Conservation (phyloP, 257 asterid species). For the Nicotiana undulata region DNA sequence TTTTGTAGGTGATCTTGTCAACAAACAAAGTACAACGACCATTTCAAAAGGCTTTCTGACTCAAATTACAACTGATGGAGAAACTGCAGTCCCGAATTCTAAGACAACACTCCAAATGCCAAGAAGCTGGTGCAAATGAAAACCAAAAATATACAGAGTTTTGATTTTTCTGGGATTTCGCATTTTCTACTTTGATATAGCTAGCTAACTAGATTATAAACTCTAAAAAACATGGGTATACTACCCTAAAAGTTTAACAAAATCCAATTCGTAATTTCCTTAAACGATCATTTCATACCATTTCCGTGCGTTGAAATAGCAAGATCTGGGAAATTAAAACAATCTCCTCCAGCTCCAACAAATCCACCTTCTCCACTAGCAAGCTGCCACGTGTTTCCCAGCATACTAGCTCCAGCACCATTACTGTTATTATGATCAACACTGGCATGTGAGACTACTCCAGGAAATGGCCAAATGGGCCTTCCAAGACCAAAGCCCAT, state of each 20-base stretch:
- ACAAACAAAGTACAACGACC: not conserved
- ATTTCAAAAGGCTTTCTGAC: not conserved
- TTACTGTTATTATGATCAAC: conserved; percentile 26
- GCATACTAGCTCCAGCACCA: conserved; percentile 8
- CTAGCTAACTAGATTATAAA: not conserved
- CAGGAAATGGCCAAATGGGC: conserved; percentile 53
- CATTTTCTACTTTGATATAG: conserved; percentile 2
- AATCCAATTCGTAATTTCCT: not conserved
- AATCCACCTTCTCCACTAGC: conserved; percentile 49
- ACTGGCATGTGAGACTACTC: conserved; percentile 9
- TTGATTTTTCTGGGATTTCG: not conserved
- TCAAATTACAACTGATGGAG: not conserved
- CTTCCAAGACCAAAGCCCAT: conserved; percentile 64
- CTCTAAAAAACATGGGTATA: not conserved
- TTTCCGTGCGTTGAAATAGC: conserved; percentile 61
- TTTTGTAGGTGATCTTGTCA: not conserved
- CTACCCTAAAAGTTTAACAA: not conserved
- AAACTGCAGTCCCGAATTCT: conserved; percentile 1
- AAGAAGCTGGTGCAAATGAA: not conserved
- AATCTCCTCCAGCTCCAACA: conserved; percentile 34
- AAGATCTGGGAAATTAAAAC: conserved; percentile 55
- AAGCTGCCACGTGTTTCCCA: conserved; percentile 60
- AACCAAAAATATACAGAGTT: conserved; percentile 3
- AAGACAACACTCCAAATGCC: not conserved
- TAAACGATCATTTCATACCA: conserved; percentile 32